A percentile compares a stretch with the other conserved stretches of the same genome.
Conservation (phyloP, 768 basidiomycete species). For the Mycena chlorophos region DNA sequence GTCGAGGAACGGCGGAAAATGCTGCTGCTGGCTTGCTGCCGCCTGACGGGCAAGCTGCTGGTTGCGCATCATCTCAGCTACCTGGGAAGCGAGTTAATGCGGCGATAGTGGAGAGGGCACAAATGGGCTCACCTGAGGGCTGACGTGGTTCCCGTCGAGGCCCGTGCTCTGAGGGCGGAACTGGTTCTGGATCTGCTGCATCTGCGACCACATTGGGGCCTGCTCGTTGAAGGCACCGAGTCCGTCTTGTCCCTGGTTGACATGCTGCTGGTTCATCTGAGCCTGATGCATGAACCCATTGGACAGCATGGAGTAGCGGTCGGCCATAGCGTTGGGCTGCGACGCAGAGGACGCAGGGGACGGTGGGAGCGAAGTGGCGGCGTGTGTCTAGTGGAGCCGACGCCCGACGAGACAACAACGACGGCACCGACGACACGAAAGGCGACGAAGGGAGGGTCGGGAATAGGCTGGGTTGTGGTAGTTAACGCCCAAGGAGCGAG, state of each 20-base stretch:
- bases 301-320: slow-evolving; percentile 62
- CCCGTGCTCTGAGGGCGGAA: slow-evolving; percentile 46
- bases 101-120: slow-evolving; percentile 22
- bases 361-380: slow-evolving; percentile 28
- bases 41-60: slow-evolving; percentile 39
- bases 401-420: slow-evolving; percentile 21
- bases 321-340: slow-evolving; percentile 54
- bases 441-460: slow-evolving; percentile 28
- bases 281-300: slow-evolving; percentile 47
- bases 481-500: slow-evolving; percentile 57
- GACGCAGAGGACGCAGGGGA: slow-evolving; percentile 24
- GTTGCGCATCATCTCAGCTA: slow-evolving; percentile 46
- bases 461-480: too few species aligned
- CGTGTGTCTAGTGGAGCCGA: slow-evolving; percentile 21
- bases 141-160: slow-evolving; percentile 40
- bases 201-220: slow-evolving; percentile 58
- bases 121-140: slow-evolving; percentile 47
- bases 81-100: slow-evolving; percentile 35
- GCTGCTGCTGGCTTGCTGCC: slow-evolving; percentile 14
- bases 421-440: slow-evolving; percentile 26
- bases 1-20: slow-evolving; percentile 33
- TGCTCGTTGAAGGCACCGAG: slow-evolving; percentile 53
- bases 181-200: slow-evolving; percentile 46
- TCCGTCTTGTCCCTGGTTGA: slow-evolving; percentile 44
- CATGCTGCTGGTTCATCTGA: slow-evolving; percentile 41